Base-by-base conservation (phyloP, 495 filamentous ascomycete genomes). In the Friedmanniomyces endolithicus region DNA sequence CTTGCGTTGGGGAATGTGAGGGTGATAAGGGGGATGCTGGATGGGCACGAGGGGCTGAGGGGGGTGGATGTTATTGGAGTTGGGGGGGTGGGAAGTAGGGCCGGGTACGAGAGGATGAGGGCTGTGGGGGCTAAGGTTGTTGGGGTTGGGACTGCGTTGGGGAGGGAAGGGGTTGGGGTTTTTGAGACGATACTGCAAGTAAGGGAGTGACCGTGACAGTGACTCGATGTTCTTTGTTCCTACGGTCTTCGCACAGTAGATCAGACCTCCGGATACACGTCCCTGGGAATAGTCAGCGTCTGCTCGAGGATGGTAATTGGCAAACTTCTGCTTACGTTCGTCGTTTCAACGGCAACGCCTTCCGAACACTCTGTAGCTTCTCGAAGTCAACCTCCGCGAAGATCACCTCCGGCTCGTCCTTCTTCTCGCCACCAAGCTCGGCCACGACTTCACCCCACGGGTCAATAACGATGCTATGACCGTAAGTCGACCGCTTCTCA, bases 371-470 rank as follows among this genome's bases (percentile, higher is more conserved):
- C 55, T 68, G 58, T 29, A 73, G 11, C 17, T 58, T 31, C 24
- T 55, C 62, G 23, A 65, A 40, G 58, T 75, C 68, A 33, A 75
- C 67, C 35, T 74, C 66, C 16, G 69, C 71, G 34, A 68, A 53
- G 33, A 64, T 67, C n/a, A 74, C 65, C 55, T 81, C 72, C 20
- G 77, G 75, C 52, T 79, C 74, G 27, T 62, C 67, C 24, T 70
- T 63, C 40, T 68, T 63, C 69, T 78, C 65, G 59, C 80, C 71
- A 58, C 74, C 75, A 29, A 90, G 68, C 59, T 82, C 73, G 0
- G 80, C 76, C 22, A 92, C 44, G 2, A 96, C 75, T 44, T 78
- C 75, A 0, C 90, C 90, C 90, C 90, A 95, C 0, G 90, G 90
- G 62, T 84, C 81, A 17, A 96, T 75, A 35, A 95, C 83, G 75